These are phyloP conservation scores for Citropsis articulata DNA, from an alignment of 345 rosid genomes.

Conservation along the genomic window DNA sequence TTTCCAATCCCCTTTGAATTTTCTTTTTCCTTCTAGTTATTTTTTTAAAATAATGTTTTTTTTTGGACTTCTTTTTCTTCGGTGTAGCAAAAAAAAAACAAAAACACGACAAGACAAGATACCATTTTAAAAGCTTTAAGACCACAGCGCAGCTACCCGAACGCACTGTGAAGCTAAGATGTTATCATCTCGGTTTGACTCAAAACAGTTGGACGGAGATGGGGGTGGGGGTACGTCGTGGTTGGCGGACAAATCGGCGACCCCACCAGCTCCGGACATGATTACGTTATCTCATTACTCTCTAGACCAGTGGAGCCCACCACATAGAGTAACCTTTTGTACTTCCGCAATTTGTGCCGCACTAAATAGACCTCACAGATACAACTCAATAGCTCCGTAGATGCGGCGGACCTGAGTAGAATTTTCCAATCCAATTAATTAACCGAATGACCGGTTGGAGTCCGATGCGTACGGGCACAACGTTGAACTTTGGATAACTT, in stretches of 20 bases:
- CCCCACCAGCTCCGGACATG: constrained; percentile 42
- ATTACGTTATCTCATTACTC: neutral
- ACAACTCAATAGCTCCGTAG: neutral
- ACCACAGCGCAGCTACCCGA: no score
- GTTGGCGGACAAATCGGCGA: constrained; percentile 49
- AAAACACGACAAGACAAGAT: no score
- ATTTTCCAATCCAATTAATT: constrained; percentile 20
- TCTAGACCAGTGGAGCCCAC: neutral
- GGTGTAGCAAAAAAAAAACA: no score
- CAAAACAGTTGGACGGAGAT: no score
- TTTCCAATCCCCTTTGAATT: no score
- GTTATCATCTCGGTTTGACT: no score
- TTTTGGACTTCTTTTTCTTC: no score
- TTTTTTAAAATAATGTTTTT: no score
- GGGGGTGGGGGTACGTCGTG: constrained; percentile 19
- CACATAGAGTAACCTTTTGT: neutral
- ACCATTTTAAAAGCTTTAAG: no score
- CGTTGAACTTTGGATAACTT: constrained; percentile 6
- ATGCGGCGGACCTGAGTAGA: constrained; percentile 17
- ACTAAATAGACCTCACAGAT: neutral
- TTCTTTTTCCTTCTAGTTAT: no score
- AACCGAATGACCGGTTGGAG: neutral
- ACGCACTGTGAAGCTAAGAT: no score
- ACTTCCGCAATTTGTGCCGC: constrained; percentile 29
- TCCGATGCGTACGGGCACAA: constrained; percentile 34